These are phyloP conservation scores for Dictyostelium intermedium DNA, from an alignment of 78 protist species.

Conservation along the genomic window DNA sequence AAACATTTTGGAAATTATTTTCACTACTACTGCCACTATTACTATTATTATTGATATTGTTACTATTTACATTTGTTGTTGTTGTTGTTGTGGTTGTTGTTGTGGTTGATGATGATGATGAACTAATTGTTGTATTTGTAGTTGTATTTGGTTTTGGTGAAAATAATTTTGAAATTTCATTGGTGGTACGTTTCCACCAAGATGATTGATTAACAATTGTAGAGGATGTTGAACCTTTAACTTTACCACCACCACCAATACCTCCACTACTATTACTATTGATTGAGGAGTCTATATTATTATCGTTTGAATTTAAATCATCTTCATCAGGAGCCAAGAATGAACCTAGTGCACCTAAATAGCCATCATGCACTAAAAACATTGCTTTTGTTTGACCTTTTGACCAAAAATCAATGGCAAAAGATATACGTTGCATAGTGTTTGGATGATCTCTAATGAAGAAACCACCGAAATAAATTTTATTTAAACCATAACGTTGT, in stretches of 20 bases:
- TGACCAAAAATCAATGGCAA: slow-evolving; percentile 90
- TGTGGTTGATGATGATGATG: slow-evolving; percentile 32
- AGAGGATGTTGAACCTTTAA: neutral
- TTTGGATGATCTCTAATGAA: slow-evolving; percentile 88
- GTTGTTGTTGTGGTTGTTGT: neutral
- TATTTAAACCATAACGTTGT: slow-evolving; percentile 49
- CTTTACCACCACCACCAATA: neutral
- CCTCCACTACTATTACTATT: neutral
- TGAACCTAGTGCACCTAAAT: slow-evolving; percentile 92
- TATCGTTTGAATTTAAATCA: neutral
- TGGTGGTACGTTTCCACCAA: slow-evolving; percentile 52
- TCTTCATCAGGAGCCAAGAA: slow-evolving; percentile 58
- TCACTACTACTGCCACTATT: neutral
- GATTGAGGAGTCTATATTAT: neutral
- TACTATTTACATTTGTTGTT: neutral
- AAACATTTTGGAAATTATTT: neutral
- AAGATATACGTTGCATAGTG: slow-evolving; percentile 74
- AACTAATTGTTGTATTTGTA: neutral
- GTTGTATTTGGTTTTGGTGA: neutral
- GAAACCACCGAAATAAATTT: slow-evolving; percentile 89
- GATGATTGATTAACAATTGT: neutral
- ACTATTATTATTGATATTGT: neutral
- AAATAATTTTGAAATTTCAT: slow-evolving; percentile 27
- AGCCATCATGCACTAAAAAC: slow-evolving; percentile 92
- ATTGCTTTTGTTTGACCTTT: slow-evolving; percentile 81